Conservation (phyloP, 2,329 filamentous ascomycete genomes). For the Juglanconis oblonga region DNA sequence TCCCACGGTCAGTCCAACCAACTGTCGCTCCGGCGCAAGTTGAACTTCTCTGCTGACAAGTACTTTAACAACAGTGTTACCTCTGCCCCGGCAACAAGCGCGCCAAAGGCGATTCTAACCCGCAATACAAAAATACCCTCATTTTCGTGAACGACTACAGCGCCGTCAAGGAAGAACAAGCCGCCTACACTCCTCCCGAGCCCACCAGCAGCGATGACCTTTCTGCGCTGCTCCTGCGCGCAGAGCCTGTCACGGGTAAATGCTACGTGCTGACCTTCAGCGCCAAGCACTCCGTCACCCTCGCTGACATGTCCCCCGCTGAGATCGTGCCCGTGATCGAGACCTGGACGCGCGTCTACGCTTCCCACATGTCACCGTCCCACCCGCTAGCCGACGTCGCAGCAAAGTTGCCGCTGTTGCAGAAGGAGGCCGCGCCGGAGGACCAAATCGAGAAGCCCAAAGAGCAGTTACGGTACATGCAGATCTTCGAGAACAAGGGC, state of each 20-base stretch:
- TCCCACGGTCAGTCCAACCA: slow-evolving; percentile 49
- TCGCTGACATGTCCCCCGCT: slow-evolving; percentile 77
- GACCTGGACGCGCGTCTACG: slow-evolving; percentile 90
- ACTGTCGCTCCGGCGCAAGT: not conserved
- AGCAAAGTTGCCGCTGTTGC: slow-evolving; percentile 35
- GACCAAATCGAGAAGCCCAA: slow-evolving; percentile 50
- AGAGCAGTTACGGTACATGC: slow-evolving; percentile 91
- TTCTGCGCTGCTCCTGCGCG: slow-evolving; percentile 73
- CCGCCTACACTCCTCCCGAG: slow-evolving; percentile 60
- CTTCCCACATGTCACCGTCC: slow-evolving; percentile 70
- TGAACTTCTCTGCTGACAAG: not conserved
- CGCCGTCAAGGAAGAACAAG: slow-evolving; percentile 90
- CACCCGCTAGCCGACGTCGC: slow-evolving; percentile 57
- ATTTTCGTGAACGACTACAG: slow-evolving; percentile 98
- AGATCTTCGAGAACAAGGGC: slow-evolving; percentile 99
- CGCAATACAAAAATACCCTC: slow-evolving; percentile 81
- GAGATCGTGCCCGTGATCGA: slow-evolving; percentile 82
- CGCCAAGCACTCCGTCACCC: slow-evolving; percentile 82
- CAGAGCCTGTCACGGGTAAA: slow-evolving; percentile 85
- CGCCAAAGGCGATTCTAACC: slow-evolving; percentile 83
- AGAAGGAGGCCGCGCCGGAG: slow-evolving; percentile 32
- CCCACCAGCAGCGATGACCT: slow-evolving; percentile 50
- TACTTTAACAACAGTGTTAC: slow-evolving; percentile 66
- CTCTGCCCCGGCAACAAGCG: slow-evolving; percentile 89
- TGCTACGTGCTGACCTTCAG: slow-evolving; percentile 98